phyloP scores from a whole-genome alignment of 768 basidiomycete genomes.

The Mrakia gelida region DNA sequence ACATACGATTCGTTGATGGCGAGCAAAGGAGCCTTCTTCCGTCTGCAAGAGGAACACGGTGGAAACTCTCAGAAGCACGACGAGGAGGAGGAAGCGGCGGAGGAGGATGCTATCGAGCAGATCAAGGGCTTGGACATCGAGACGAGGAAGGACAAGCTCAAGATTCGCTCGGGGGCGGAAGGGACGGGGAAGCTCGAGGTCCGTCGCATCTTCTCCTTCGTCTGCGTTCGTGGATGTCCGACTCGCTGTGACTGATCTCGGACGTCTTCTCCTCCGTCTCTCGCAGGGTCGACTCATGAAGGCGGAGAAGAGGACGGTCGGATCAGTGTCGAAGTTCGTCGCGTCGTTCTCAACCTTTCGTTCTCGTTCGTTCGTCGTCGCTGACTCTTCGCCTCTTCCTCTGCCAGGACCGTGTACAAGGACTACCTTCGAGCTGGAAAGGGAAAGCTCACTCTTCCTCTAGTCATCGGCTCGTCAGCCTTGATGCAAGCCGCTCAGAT shows the following conservation, averaged over 20 bases:
- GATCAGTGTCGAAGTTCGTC: constrained; percentile 56
- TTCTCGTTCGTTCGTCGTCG: too few relatives aligned
- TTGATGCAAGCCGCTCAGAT: constrained; percentile 63
- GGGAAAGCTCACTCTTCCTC: constrained; percentile 62
- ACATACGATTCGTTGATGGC: constrained; percentile 68
- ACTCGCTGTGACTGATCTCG: neutral
- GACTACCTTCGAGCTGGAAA: constrained; percentile 67
- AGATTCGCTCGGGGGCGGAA: constrained; percentile 51
- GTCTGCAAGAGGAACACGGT: constrained; percentile 60
- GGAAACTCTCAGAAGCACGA: constrained; percentile 43
- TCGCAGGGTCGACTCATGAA: constrained; percentile 67
- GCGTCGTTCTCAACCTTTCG: too few relatives aligned
- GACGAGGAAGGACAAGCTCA: constrained; percentile 46
- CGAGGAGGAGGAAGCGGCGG: constrained; percentile 46
- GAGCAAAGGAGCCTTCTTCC: constrained; percentile 54
- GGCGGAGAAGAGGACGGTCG: constrained; percentile 73
- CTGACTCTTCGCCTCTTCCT: too few relatives aligned
- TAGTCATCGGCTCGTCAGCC: constrained; percentile 58
- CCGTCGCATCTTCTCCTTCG: neutral
- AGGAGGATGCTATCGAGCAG: neutral
- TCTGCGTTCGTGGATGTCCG: too few relatives aligned
- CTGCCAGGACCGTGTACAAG: constrained; percentile 50
- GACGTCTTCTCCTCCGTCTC: neutral
- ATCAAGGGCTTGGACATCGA: constrained; percentile 46
- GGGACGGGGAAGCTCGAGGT: constrained; percentile 60